Evolutionary conservation across 257 asterid species (phyloP), one percentile per base, ranked within the genome.

Genomic region (Mentha longifolia): DNA sequence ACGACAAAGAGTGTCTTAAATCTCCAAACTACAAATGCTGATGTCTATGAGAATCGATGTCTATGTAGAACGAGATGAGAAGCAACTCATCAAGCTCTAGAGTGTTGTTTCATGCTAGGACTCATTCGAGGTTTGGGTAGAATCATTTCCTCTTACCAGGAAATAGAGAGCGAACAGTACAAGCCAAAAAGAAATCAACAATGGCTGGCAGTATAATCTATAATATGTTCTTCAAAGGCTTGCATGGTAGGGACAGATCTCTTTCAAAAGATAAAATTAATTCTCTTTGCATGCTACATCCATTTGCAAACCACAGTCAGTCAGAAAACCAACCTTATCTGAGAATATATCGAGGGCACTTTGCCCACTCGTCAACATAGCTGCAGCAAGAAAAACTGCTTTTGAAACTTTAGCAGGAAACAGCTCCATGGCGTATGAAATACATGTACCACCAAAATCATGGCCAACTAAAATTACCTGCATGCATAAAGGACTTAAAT

Each of bases 401-500:
- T 90, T 95, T 10, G 97, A 80, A 62, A 92, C 81, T 81, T 87
- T 95, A 35, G 84, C 49, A 13, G 94, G 91, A 78, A 82, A 84
- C 62, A 78, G 56, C 86, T 95, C 99, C 99, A 92, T 92, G 22
- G 87, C 88, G 79, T 85, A 87, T 54, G 99, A 87, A 81, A 92
- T 79, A 76, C 99, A 92, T 19, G 97, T 88, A 75, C 99, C 99
- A 31, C 98, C 99, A 77, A 95, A 92, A 86, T 95, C 99, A 79
- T 95, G 99, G 41, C 97, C 99, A 22, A 87, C 98, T 79, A 95
- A 82, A 78, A 92, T 88, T 57, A 95, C 97, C 99, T 95, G 93
- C 87, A 76, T 25, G 28, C 12, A 64, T 51, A 59, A 68, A 77
- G 49, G 19, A 76, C 67, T 66, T 25, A 17, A 51, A 45, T 68